Conservation (phyloP, 768 basidiomycete species). For the Tremella yokohamensis region DNA sequence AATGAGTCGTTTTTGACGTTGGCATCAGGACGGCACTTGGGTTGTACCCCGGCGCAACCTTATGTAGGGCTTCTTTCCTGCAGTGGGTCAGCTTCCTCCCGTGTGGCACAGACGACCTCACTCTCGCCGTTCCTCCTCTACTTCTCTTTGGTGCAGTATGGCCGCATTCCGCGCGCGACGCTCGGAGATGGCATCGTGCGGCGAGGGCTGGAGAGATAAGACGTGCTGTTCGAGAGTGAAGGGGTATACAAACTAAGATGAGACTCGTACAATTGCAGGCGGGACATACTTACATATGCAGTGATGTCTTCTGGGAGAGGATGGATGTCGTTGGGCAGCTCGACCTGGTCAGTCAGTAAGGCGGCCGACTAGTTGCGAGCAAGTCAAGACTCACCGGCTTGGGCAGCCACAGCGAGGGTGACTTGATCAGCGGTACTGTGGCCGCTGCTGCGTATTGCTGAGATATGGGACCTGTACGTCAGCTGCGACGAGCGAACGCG, state of each 20-base stretch:
- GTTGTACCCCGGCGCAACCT: constrained; percentile 45
- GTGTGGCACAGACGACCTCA: constrained; percentile 37
- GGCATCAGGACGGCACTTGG: constrained; percentile 40
- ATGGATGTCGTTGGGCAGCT: constrained; percentile 85
- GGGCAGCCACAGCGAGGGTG: constrained; percentile 83
- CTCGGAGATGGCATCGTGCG: constrained; percentile 64
- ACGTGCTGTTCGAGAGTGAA: constrained; percentile 88
- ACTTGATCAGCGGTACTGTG: constrained; percentile 81
- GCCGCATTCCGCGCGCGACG: constrained; percentile 67
- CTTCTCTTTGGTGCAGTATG: constrained; percentile 66
- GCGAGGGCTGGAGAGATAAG: constrained; percentile 68
- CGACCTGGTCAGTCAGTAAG: constrained; percentile 58
- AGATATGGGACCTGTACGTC: constrained; percentile 38
- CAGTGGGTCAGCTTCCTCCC: background rate
- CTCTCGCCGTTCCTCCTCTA: constrained; percentile 67
- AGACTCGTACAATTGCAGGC: constrained; percentile 8
- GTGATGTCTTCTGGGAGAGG: constrained; percentile 86
- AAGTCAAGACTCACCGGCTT: constrained; percentile 58
- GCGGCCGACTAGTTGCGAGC: background rate
- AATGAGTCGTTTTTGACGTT: constrained; percentile 12
- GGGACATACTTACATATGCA: constrained; percentile 65
- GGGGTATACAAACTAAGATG: constrained; percentile 82
- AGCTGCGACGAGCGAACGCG: background rate
- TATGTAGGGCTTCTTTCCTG: constrained; percentile 41
- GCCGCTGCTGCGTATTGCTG: constrained; percentile 76